A percentile compares a stretch with the other conserved stretches of the same genome.
Evolutionary conservation across 106 monocot species (phyloP).

Genomic region (Posidonia australis): DNA sequence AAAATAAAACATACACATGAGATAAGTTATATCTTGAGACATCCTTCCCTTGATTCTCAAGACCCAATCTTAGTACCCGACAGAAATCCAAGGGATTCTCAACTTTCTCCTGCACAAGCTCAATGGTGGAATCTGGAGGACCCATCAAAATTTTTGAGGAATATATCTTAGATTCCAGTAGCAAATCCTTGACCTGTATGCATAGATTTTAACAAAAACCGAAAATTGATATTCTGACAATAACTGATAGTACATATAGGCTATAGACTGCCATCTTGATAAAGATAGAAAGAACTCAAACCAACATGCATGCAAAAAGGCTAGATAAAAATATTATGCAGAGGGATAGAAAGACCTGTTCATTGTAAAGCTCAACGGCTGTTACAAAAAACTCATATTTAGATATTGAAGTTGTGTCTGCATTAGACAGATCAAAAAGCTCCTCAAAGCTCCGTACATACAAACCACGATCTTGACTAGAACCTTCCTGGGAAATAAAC

Average conservation of each 20-base stretch:
- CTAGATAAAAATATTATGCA: neutral
- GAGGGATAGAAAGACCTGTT: conserved; percentile 44
- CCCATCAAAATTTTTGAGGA: conserved; percentile 41
- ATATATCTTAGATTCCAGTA: conserved; percentile 29
- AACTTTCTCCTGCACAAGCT: conserved; percentile 81
- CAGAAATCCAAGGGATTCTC: conserved; percentile 78
- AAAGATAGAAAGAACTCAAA: neutral
- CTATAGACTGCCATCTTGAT: too few species aligned
- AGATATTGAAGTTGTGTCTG: conserved; percentile 60
- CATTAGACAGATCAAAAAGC: conserved; percentile 94
- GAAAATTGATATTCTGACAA: neutral
- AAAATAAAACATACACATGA: conserved; percentile 57
- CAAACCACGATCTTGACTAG: conserved; percentile 86
- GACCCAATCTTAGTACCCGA: conserved; percentile 49
- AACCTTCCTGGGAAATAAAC: conserved; percentile 62
- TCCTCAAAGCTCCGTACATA: conserved; percentile 90
- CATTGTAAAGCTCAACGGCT: conserved; percentile 84
- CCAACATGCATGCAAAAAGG: neutral
- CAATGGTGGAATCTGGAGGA: conserved; percentile 31
- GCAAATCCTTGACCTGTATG: conserved; percentile 65
- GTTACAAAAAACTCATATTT: conserved; percentile 76
- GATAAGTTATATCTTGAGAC: conserved; percentile 41
- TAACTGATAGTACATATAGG: neutral
- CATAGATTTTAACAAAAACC: neutral
- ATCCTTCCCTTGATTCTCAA: conserved; percentile 44